Conservation (phyloP, 2,329 filamentous ascomycete genomes). For the Ophiocordyceps camponoti-floridani region DNA sequence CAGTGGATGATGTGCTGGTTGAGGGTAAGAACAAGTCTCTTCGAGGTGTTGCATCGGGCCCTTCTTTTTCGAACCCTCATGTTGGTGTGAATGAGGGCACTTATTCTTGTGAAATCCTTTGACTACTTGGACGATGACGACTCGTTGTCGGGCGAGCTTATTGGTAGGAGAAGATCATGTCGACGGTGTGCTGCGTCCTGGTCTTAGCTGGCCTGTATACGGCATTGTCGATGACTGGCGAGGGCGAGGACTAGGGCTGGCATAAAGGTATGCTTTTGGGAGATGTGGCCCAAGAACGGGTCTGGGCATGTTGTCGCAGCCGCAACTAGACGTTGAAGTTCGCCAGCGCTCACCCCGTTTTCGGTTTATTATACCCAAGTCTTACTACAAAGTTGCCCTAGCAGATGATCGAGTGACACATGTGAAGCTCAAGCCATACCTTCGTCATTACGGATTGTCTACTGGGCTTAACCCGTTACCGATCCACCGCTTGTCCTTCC, state of each 20-base stretch:
- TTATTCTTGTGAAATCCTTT: not conserved
- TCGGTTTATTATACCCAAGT: constrained; percentile 4
- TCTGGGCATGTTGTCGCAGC: constrained; percentile 6
- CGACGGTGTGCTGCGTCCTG: constrained; percentile 1
- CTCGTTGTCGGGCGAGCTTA: not conserved
- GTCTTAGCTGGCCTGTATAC: constrained; percentile 10
- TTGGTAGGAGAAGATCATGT: not conserved
- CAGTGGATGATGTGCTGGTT: constrained; percentile 3
- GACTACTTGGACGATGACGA: not conserved
- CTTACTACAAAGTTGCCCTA: not conserved
- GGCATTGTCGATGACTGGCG: constrained; percentile 14
- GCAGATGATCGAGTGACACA: not conserved
- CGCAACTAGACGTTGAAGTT: constrained; percentile 17
- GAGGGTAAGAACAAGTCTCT: not conserved
- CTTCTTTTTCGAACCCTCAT: constrained; percentile 1
- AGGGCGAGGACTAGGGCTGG: constrained; percentile 6
- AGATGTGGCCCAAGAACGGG: constrained; percentile 2
- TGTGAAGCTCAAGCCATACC: not conserved
- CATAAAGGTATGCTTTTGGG: constrained; percentile 7
- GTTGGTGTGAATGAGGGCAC: not conserved
- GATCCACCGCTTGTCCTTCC: constrained; percentile 31
- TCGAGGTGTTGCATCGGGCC: not conserved
- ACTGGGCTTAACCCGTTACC: constrained; percentile 21
- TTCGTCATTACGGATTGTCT: constrained; percentile 2
- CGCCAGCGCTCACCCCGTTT: constrained; percentile 7